phyloP scores from a whole-genome alignment of 306 rosid genomes.

The Leucaena leucocephala region DNA sequence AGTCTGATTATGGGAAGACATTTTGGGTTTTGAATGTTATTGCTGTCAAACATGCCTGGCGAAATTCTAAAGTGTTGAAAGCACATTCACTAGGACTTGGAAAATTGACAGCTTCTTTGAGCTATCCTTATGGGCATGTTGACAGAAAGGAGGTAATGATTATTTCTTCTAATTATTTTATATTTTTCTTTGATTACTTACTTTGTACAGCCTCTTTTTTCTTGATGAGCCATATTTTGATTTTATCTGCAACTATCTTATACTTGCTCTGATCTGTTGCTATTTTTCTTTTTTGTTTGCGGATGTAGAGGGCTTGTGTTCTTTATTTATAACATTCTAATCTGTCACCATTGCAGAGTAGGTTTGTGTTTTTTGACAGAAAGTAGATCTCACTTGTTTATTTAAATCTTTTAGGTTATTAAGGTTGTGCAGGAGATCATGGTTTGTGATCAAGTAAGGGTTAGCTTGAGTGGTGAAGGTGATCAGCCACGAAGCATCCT shows the following conservation, averaged over 20 bases:
- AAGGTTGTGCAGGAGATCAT: constrained; percentile 67
- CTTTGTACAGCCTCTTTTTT: background rate
- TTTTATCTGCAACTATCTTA: constrained; percentile 13
- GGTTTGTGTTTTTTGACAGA: constrained; percentile 35
- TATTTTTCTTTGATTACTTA: constrained; percentile 3
- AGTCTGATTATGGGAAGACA: constrained; percentile 58
- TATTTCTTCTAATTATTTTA: constrained; percentile 30
- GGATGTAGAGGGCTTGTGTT: constrained; percentile 13
- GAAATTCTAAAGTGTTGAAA: constrained; percentile 63
- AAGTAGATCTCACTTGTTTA: constrained; percentile 48
- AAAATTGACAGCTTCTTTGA: constrained; percentile 73
- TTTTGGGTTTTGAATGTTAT: constrained; percentile 58
- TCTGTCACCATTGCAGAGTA: background rate
- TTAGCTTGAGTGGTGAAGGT: constrained; percentile 54
- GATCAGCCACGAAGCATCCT: constrained; percentile 48
- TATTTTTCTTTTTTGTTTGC: constrained; percentile 7
- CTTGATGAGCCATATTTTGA: constrained; percentile 22
- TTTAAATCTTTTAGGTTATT: constrained; percentile 52
- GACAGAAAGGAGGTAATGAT: constrained; percentile 70
- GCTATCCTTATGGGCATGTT: constrained; percentile 55
- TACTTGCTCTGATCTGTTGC: constrained; percentile 2
- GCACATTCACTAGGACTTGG: constrained; percentile 78
- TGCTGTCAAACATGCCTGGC: constrained; percentile 65
- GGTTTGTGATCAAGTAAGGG: constrained; percentile 75
- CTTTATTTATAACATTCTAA: background rate